These are phyloP conservation scores for Xylaria sp. DNA, from an alignment of 2,329 filamentous ascomycete species.

Conservation along the genomic window DNA sequence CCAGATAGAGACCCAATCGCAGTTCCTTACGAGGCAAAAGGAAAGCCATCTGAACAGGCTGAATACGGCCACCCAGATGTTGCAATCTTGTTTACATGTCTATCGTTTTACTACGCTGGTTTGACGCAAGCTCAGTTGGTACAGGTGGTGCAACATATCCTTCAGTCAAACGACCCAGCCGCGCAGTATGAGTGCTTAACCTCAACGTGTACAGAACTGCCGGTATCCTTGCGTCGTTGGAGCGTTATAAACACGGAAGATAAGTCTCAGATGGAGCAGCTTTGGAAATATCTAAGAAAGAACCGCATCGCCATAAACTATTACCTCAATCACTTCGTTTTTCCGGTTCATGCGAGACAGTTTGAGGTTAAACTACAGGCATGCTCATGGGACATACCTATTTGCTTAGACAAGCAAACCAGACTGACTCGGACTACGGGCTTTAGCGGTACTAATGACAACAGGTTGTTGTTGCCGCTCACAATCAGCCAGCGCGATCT, in stretches of 20 bases:
- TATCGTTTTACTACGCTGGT: conserved; percentile 75
- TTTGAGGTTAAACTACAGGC: conserved; percentile 72
- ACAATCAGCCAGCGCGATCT: conserved; percentile 71
- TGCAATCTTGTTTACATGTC: conserved; percentile 70
- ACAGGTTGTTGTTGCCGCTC: conserved; percentile 66
- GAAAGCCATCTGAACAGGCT: conserved; percentile 67
- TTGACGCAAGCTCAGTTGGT: conserved; percentile 60
- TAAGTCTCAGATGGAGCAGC: conserved; percentile 56
- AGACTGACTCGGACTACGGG: conserved; percentile 57
- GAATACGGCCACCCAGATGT: conserved; percentile 78
- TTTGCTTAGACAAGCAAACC: conserved; percentile 48
- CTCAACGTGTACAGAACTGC: conserved; percentile 53
- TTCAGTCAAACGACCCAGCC: conserved; percentile 66
- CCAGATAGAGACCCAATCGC: conserved; percentile 67
- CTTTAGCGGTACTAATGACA: conserved; percentile 79
- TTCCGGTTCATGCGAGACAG: conserved; percentile 71
- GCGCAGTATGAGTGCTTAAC: conserved; percentile 65
- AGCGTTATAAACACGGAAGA: conserved; percentile 70
- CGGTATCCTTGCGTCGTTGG: conserved; percentile 60
- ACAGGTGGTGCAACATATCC: conserved; percentile 60
- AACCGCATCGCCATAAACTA: conserved; percentile 65
- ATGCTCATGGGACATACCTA: conserved; percentile 74
- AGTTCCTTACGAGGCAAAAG: conserved; percentile 75
- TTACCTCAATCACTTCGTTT: conserved; percentile 72
- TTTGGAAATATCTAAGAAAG: conserved; percentile 62